Evolutionary conservation across 345 rosid species (phyloP).

Genomic region (Turritis glabra): DNA sequence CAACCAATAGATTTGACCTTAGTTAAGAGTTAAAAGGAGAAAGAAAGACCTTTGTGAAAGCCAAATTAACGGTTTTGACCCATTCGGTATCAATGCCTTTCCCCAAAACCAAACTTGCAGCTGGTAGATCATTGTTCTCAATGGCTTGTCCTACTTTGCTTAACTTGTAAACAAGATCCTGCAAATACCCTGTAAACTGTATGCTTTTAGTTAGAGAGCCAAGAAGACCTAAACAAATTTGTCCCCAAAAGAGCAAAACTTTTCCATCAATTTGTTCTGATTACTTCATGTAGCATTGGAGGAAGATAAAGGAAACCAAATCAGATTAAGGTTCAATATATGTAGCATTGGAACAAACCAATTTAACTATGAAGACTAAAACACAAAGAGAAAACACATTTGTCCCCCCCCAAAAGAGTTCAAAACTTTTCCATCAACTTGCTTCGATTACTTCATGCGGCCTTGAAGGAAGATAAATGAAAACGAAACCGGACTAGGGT

Average conservation of each 20-base stretch:
- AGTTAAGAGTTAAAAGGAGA: not conserved
- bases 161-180: slow-evolving; percentile 83
- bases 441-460: not conserved
- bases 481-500: not conserved
- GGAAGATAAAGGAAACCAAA: not conserved
- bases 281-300: not conserved
- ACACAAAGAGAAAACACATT: not conserved
- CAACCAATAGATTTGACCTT: not conserved
- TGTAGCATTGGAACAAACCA: not conserved
- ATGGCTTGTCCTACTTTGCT: slow-evolving; percentile 92
- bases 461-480: not conserved
- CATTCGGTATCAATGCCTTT: slow-evolving; percentile 66
- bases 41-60: slow-evolving; percentile 67
- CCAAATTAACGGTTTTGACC: slow-evolving; percentile 66
- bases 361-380: not conserved
- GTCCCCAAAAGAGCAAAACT: not conserved
- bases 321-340: not conserved
- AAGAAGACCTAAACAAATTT: not conserved
- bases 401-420: not conserved
- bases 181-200: slow-evolving; percentile 66
- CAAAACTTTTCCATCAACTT: not conserved
- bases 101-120: slow-evolving; percentile 77
- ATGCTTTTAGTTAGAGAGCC: slow-evolving; percentile 13
- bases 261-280: slow-evolving; percentile 5
- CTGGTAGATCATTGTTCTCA: slow-evolving; percentile 70